Conservation (phyloP, 176 grass and related monocot genomes). For the Pharus latifolius region DNA sequence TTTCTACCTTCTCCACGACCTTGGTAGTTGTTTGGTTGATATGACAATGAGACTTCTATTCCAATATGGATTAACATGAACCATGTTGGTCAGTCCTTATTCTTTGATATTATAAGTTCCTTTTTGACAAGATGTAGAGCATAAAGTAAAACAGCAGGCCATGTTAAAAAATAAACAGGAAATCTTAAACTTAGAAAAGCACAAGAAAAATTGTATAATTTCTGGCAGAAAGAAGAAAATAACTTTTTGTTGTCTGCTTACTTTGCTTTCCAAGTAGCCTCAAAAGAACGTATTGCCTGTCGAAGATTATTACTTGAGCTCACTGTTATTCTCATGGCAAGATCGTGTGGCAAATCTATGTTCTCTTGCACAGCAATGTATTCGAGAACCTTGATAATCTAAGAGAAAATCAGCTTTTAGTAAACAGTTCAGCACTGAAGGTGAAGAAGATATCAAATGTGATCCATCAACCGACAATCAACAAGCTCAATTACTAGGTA, state of each 20-base stretch:
- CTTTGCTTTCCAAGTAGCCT: constrained; percentile 60
- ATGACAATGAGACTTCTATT: too few species aligned
- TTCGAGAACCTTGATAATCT: constrained; percentile 62
- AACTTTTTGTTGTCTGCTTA: constrained; percentile 24
- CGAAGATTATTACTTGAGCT: constrained; percentile 47
- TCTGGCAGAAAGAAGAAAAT: background rate
- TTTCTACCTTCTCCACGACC: too few species aligned
- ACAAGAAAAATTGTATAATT: too few species aligned
- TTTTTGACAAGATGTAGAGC: too few species aligned
- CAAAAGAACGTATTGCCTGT: constrained; percentile 74
- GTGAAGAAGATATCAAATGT: background rate
- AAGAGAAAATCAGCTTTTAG: background rate
- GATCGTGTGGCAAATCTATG: constrained; percentile 42
- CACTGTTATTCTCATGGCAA: constrained; percentile 41
- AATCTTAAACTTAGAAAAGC: too few species aligned
- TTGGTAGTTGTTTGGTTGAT: too few species aligned
- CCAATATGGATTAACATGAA: too few species aligned
- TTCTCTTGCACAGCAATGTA: constrained; percentile 45
- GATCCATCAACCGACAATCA: background rate
- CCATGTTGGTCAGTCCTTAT: too few species aligned
- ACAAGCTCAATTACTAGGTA: background rate
- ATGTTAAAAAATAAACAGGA: too few species aligned
- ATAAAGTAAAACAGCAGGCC: too few species aligned
- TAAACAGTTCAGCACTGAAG: background rate
- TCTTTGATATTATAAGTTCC: too few species aligned